Conservation (phyloP, 2,329 filamentous ascomycete genomes). For the Lecanicillium sp. region DNA sequence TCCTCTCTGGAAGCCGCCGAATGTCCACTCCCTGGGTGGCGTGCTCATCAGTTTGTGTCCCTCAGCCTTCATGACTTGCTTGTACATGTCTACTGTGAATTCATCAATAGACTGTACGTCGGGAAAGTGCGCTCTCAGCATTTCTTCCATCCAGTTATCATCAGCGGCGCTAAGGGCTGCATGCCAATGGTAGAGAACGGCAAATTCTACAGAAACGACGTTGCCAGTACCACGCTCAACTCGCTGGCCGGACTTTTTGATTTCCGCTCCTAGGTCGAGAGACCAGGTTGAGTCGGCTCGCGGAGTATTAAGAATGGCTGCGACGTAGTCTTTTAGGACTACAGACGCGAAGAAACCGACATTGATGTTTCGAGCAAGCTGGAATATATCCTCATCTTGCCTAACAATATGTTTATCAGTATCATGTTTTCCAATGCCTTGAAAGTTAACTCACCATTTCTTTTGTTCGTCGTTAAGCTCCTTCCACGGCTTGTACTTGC, state of each 20-base stretch:
- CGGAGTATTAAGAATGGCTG: constrained; percentile 38
- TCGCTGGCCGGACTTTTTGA: neutral
- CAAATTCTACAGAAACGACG: constrained; percentile 81
- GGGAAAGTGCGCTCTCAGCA: constrained; percentile 53
- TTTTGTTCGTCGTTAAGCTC: constrained; percentile 2
- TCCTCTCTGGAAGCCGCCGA: constrained; percentile 57
- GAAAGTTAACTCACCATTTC: neutral
- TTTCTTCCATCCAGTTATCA: constrained; percentile 69
- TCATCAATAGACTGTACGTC: constrained; percentile 31
- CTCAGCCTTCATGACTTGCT: constrained; percentile 52
- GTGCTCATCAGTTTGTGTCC: constrained; percentile 56
- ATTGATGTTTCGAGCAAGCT: constrained; percentile 37
- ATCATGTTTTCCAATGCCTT: neutral
- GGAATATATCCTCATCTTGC: constrained; percentile 25
- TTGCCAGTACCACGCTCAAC: constrained; percentile 55
- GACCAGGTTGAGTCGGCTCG: constrained; percentile 19
- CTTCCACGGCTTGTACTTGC: constrained; percentile 29
- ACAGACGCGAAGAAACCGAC: constrained; percentile 45
- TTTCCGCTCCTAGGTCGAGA: constrained; percentile 13
- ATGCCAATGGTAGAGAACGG: constrained; percentile 82
- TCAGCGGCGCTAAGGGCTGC: constrained; percentile 68
- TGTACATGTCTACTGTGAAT: constrained; percentile 44
- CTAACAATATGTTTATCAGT: no score
- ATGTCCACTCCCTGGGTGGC: constrained; percentile 62
- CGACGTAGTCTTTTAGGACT: constrained; percentile 43